Base-by-base conservation (phyloP, 2,329 filamentous ascomycete species). In the Alternaria novae-zelandiae region DNA sequence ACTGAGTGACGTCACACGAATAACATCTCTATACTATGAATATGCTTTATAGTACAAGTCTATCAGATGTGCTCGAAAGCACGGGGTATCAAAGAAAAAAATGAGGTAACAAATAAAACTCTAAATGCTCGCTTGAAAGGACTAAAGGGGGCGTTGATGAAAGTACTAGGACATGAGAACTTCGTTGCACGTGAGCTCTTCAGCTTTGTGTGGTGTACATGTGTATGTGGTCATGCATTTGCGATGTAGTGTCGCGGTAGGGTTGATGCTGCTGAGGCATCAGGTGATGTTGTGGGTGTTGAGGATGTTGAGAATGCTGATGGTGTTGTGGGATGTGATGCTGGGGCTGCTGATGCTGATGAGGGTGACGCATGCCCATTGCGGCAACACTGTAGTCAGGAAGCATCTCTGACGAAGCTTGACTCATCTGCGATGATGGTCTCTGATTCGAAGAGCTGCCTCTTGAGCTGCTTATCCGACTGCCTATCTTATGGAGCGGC, bases 401-500 rank as follows among this genome's bases (percentile, higher is more conserved):
- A 6, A 61, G 61, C 57, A 78, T 69, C 4, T 74, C 73, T 7
- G 59, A n/a, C 6, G 67, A 54, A 13, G 51, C 65, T 47, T 71
- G 72, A 57, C 64, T 68, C 43, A 70, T 61, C 15, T 72, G 70
- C 11, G 74, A 77, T 7, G 69, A 58, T n/a, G 73, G 57, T 5
- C 68, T 64, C 2, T 71, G 69, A 25, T 73, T 67, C n/a, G 71
- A 65, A 7, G 74, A 73, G 26, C 54, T 68, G 12, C 71, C 70
- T 55, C 74, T 71, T 5, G 72, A 73, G 23, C 50, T 68, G 59
- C 67, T 68, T 41, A 78, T 53, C 12, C 74, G 71, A 55, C 64
- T 77, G 3, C 75, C 72, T 25, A 79, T 75, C 41, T 75, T 78
- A 25, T 75, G 72, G 11, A 79, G 62, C 11, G 78, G 76, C 59